Evolutionary conservation across 2,329 filamentous ascomycete species (phyloP).

Genomic region (Hypoxylon sp.): DNA sequence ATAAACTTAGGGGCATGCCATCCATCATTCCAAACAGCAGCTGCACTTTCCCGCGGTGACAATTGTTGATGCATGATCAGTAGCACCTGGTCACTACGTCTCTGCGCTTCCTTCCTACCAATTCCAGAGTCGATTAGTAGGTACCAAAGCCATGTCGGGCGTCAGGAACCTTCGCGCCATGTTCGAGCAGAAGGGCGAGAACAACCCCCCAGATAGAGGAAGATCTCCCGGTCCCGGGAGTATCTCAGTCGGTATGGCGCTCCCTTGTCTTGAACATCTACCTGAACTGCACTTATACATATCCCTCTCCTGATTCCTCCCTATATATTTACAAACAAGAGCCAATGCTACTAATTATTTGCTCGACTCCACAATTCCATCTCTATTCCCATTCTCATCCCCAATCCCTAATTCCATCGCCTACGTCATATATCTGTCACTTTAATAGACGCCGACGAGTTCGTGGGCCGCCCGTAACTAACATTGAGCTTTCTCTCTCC

Average conservation of each 20-base stretch:
- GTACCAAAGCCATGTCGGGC: slow-evolving; percentile 67
- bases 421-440: slow-evolving; percentile 43
- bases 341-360: slow-evolving; percentile 12
- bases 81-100: slow-evolving; percentile 43
- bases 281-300: not conserved
- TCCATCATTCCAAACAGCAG: slow-evolving; percentile 39
- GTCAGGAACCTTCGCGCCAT: slow-evolving; percentile 83
- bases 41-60: slow-evolving; percentile 48
- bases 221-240: slow-evolving; percentile 68
- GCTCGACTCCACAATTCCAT: slow-evolving; percentile 27
- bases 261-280: slow-evolving; percentile 27
- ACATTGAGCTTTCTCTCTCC: slow-evolving; percentile 51
- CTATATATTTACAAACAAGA: slow-evolving; percentile 16
- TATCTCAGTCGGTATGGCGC: slow-evolving; percentile 59
- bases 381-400: slow-evolving; percentile 6
- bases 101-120: slow-evolving; percentile 36
- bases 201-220: slow-evolving; percentile 74
- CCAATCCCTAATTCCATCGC: slow-evolving; percentile 15
- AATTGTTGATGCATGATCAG: slow-evolving; percentile 41
- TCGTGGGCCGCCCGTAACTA: slow-evolving; percentile 45
- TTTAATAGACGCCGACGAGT: slow-evolving; percentile 29
- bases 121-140: slow-evolving; percentile 44
- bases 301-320: slow-evolving; percentile 7
- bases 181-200: slow-evolving; percentile 79
- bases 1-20: slow-evolving; percentile 40